phyloP scores from a whole-genome alignment of 2,329 filamentous ascomycete genomes.

The Polytolypa hystricis region DNA sequence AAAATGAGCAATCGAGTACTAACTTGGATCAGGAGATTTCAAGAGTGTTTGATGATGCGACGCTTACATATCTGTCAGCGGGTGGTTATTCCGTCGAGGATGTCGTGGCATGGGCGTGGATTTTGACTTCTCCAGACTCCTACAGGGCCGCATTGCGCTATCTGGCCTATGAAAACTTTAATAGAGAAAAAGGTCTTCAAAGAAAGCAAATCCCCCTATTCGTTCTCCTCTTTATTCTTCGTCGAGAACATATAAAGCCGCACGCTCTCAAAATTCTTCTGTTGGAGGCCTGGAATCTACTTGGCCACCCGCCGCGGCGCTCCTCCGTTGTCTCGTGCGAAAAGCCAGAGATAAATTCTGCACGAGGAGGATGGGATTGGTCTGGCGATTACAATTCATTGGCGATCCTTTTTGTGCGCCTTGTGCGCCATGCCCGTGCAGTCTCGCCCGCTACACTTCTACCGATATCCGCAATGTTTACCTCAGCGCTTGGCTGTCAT shows the following conservation, averaged over 20 bases:
- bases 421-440: slow-evolving; percentile 41
- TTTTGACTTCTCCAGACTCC: slow-evolving; percentile 27
- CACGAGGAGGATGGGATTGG: slow-evolving; percentile 14
- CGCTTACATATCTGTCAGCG: slow-evolving; percentile 19
- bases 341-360: background rate
- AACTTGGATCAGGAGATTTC: slow-evolving; percentile 19
- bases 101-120: slow-evolving; percentile 38
- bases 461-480: slow-evolving; percentile 31
- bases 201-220: slow-evolving; percentile 32
- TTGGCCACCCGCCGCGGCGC: too few species aligned
- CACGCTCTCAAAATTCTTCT: slow-evolving; percentile 34
- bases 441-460: slow-evolving; percentile 38
- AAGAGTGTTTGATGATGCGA: slow-evolving; percentile 22
- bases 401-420: slow-evolving; percentile 33
- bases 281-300: slow-evolving; percentile 22
- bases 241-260: slow-evolving; percentile 30
- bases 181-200: slow-evolving; percentile 3
- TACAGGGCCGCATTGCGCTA: slow-evolving; percentile 29
- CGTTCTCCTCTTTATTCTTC: slow-evolving; percentile 37
- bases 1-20: background rate
- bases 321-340: too few species aligned
- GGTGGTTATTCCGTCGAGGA: slow-evolving; percentile 28
- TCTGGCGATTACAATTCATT: slow-evolving; percentile 18
- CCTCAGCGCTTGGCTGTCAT: slow-evolving; percentile 19
- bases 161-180: slow-evolving; percentile 19